Percentiles rank a stretch among this genome's conserved stretches.
Conservation (phyloP, 305 asterid genomes). For the Fraxinus ornus region DNA sequence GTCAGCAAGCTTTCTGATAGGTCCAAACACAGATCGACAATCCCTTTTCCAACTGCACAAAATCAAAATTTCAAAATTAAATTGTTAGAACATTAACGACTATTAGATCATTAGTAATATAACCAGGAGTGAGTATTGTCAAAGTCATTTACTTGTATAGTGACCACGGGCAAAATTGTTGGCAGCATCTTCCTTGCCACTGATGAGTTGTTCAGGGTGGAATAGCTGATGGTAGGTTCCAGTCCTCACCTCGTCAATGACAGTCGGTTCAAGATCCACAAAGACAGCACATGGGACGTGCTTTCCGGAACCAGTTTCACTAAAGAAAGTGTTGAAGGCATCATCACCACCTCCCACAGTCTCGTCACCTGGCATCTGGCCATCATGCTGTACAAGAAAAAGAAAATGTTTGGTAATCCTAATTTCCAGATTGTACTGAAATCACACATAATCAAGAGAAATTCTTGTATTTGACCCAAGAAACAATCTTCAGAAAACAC, state of each 20-base stretch:
- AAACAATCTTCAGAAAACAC: not conserved
- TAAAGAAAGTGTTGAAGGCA: constrained; percentile 36
- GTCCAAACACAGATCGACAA: constrained; percentile 32
- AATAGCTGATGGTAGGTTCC: constrained; percentile 34
- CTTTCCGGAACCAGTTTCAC: constrained; percentile 34
- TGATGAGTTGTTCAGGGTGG: constrained; percentile 36
- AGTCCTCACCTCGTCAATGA: constrained; percentile 33
- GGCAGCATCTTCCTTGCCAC: constrained; percentile 37
- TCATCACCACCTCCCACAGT: constrained; percentile 34
- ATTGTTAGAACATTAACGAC: not conserved
- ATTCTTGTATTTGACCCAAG: not conserved
- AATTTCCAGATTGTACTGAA: not conserved
- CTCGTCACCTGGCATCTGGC: constrained; percentile 34
- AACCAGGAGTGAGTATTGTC: not conserved
- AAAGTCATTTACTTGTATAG: constrained; percentile 23
- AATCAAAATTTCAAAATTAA: not conserved
- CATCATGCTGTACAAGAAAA: constrained; percentile 28
- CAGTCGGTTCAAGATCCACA: constrained; percentile 39
- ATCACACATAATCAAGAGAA: not conserved
- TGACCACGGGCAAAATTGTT: constrained; percentile 36
- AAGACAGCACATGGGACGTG: constrained; percentile 37
- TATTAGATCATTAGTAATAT: not conserved
- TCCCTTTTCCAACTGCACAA: constrained; percentile 28
- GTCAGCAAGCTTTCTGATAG: constrained; percentile 32
- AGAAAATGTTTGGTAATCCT: not conserved